Conservation (phyloP, 108 stramenopile species). For the Poteriospumella lacustris region DNA sequence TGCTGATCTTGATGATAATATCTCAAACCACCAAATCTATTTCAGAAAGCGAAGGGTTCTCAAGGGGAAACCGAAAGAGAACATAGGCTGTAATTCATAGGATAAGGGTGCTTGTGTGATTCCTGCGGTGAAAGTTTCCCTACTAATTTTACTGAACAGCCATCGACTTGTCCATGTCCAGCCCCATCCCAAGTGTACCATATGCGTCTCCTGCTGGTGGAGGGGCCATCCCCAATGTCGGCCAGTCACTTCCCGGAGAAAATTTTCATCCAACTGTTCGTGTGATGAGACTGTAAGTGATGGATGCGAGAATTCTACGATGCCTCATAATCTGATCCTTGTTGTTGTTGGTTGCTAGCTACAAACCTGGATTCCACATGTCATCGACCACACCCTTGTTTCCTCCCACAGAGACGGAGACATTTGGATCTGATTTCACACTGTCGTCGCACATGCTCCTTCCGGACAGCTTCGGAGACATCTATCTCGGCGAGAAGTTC, state of each 20-base stretch:
- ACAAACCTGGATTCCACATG: slow-evolving; percentile 3
- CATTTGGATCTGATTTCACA: not conserved
- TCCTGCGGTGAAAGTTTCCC: too few relatives aligned
- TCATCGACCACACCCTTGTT: not conserved
- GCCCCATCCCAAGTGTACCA: too few relatives aligned
- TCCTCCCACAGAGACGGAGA: not conserved
- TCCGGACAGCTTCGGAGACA: slow-evolving; percentile 54
- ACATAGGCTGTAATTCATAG: too few relatives aligned
- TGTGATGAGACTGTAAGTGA: slow-evolving; percentile 16
- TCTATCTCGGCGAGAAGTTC: slow-evolving; percentile 54
- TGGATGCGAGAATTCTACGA: not conserved
- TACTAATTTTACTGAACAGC: too few relatives aligned
- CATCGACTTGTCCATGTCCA: too few relatives aligned
- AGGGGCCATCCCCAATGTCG: too few relatives aligned
- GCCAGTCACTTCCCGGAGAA: not conserved
- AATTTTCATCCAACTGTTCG: not conserved
- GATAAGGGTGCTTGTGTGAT: too few relatives aligned
- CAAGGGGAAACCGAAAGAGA: too few relatives aligned
- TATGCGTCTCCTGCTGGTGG: too few relatives aligned
- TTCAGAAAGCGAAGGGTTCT: too few relatives aligned
- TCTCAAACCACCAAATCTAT: too few relatives aligned
- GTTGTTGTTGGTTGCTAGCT: not conserved
- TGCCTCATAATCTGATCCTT: not conserved
- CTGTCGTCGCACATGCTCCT: slow-evolving; percentile 17
- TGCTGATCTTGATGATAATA: too few relatives aligned